Percentiles rank a stretch among this genome's conserved stretches.
Conservation (phyloP, 2,329 filamentous ascomycete genomes). For the Drechslera avenae region DNA sequence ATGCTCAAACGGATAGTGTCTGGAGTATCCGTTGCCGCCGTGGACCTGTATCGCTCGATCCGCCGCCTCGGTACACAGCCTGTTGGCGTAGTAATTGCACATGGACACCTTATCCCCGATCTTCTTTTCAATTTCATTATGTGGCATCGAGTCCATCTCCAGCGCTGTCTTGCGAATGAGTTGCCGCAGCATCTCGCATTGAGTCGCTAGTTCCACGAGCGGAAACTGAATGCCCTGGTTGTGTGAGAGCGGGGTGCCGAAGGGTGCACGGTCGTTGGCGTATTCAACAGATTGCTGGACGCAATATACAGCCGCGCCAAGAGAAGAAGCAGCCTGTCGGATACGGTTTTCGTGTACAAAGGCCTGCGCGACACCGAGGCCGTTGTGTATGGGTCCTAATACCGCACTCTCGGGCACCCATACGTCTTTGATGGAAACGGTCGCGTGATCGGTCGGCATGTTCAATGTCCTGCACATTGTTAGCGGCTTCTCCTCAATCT, state of each 20-base stretch:
- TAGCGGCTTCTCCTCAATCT: neutral
- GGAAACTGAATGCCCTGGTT: constrained; percentile 70
- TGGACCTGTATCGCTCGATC: constrained; percentile 68
- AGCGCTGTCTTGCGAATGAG: constrained; percentile 65
- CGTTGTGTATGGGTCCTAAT: constrained; percentile 59
- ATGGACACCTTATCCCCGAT: constrained; percentile 67
- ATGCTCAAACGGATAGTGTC: constrained; percentile 66
- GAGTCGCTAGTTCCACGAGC: constrained; percentile 65
- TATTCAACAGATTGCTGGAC: constrained; percentile 63
- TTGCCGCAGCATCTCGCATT: constrained; percentile 65
- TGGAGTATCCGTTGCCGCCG: constrained; percentile 64
- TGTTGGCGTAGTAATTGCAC: constrained; percentile 70
- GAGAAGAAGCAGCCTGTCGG: constrained; percentile 66
- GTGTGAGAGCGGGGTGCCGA: constrained; percentile 61
- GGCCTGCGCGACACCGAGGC: constrained; percentile 66
- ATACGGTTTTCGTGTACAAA: constrained; percentile 71
- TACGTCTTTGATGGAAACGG: constrained; percentile 62
- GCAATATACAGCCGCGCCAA: constrained; percentile 65
- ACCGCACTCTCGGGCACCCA: constrained; percentile 60
- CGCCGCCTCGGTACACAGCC: constrained; percentile 64
- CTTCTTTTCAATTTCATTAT: constrained; percentile 61
- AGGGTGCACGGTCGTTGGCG: constrained; percentile 60
- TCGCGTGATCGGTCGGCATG: constrained; percentile 70
- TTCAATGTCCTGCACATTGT: constrained; percentile 60
- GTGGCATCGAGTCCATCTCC: constrained; percentile 64